A percentile compares a stretch with the other conserved stretches of the same genome.
These are phyloP conservation scores for Alternaria infectoria DNA, from an alignment of 2,329 filamentous ascomycete genomes.

Conservation along the genomic window DNA sequence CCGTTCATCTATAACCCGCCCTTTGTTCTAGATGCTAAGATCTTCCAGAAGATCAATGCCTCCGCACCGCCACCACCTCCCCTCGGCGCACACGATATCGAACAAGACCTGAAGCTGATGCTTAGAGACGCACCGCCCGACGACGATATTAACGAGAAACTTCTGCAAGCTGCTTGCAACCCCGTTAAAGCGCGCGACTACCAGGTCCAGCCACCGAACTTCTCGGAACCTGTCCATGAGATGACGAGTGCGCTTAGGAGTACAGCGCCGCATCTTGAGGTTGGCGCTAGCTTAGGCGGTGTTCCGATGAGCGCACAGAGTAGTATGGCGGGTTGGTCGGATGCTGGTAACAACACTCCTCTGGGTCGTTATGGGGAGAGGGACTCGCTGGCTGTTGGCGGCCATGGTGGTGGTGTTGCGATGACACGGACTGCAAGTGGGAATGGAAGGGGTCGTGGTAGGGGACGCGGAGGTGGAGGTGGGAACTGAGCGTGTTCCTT, in stretches of 20 bases:
- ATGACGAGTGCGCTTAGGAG: conserved; percentile 40
- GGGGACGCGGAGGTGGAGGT: conserved; percentile 23
- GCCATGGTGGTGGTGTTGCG: conserved; percentile 37
- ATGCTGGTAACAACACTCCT: conserved; percentile 44
- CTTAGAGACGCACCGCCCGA: conserved; percentile 45
- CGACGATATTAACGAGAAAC: conserved; percentile 48
- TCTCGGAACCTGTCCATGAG: conserved; percentile 38
- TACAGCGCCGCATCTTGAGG: conserved; percentile 42
- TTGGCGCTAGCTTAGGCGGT: conserved; percentile 37
- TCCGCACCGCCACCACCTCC: conserved; percentile 55
- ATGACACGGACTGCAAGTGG: conserved; percentile 50
- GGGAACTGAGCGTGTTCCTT: background rate
- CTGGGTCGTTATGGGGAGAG: conserved; percentile 44
- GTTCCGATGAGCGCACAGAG: conserved; percentile 51
- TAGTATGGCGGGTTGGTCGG: conserved; percentile 45
- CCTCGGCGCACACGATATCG: conserved; percentile 52
- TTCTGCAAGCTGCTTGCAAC: conserved; percentile 44
- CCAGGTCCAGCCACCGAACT: conserved; percentile 44
- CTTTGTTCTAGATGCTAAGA: conserved; percentile 53
- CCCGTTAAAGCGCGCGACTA: conserved; percentile 43
- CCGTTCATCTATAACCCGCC: conserved; percentile 52
- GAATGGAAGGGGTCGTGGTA: conserved; percentile 41
- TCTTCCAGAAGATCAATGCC: conserved; percentile 56
- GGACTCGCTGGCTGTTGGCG: conserved; percentile 16
- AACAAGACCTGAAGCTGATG: conserved; percentile 59